Conservation (phyloP, 306 rosid species). For the Hippophae rhamnoides region DNA sequence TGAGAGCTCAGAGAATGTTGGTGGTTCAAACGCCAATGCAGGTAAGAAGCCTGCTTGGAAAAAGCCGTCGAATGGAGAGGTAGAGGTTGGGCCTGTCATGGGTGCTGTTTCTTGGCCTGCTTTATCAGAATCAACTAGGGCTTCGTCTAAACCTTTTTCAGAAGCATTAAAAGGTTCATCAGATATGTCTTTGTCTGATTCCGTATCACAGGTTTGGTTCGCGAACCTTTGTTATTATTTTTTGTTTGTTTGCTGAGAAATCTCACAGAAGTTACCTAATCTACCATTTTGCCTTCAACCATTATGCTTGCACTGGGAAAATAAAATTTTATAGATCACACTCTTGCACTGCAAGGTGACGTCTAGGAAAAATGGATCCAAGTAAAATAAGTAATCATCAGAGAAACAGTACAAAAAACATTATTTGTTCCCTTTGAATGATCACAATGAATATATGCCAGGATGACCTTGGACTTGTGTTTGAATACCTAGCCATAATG, state of each 20-base stretch:
- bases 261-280: too few species aligned
- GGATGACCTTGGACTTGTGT: too few species aligned
- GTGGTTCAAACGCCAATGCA: constrained; percentile 24
- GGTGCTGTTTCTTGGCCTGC: constrained; percentile 69
- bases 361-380: too few species aligned
- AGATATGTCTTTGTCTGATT: constrained; percentile 39
- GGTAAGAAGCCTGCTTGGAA: constrained; percentile 70
- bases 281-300: too few species aligned
- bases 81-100: constrained; percentile 53
- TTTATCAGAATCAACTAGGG: constrained; percentile 48
- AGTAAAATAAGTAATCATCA: too few species aligned
- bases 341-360: too few species aligned
- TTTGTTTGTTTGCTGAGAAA: constrained; percentile 4
- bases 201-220: constrained; percentile 51
- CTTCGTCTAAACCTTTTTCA: constrained; percentile 34
- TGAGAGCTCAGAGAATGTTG: constrained; percentile 34
- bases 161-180: constrained; percentile 48
- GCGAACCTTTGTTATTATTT: constrained; percentile 1
- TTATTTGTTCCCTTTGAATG: too few species aligned
- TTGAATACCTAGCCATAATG: too few species aligned
- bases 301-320: too few species aligned
- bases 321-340: too few species aligned
- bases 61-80: constrained; percentile 48
- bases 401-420: too few species aligned
- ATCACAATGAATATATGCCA: too few species aligned